A percentile compares a stretch with the other conserved stretches of the same genome.
Conservation (phyloP, 2,329 filamentous ascomycete species). For the Xylaria sp. region DNA sequence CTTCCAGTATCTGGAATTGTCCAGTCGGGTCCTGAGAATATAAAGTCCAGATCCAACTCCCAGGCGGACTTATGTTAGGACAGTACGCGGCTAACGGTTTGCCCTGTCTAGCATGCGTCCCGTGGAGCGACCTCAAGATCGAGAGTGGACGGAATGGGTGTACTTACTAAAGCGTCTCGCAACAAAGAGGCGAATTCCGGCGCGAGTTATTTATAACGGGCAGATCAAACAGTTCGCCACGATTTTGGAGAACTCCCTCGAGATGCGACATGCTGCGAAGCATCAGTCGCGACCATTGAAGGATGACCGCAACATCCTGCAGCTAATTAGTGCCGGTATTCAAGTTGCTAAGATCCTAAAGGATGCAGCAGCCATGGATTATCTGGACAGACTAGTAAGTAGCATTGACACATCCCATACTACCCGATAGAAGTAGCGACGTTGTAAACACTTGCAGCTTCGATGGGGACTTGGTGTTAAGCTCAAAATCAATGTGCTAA, state of each 20-base stretch:
- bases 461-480: neutral
- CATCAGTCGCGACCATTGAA: conserved; percentile 85
- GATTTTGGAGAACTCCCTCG: conserved; percentile 86
- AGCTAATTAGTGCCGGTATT: conserved; percentile 86
- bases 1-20: neutral
- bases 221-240: conserved; percentile 94
- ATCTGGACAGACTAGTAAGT: conserved; percentile 73
- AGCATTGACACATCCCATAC: neutral
- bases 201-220: conserved; percentile 84
- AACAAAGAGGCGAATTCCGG: conserved; percentile 86
- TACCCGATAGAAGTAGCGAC: neutral
- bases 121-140: conserved; percentile 50
- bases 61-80: neutral
- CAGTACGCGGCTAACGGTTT: conserved; percentile 19
- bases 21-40: neutral
- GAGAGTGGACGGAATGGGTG: conserved; percentile 92
- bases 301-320: conserved; percentile 88
- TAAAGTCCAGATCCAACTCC: neutral
- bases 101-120: conserved; percentile 68
- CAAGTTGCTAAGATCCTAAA: conserved; percentile 90
- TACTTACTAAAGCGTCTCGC: conserved; percentile 86
- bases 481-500: conserved; percentile 20
- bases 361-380: conserved; percentile 85
- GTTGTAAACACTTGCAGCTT: neutral
- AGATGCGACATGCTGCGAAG: conserved; percentile 87